These are phyloP conservation scores for Fusarium protoensiforme DNA, from an alignment of 2,329 filamentous ascomycete genomes.

Conservation along the genomic window DNA sequence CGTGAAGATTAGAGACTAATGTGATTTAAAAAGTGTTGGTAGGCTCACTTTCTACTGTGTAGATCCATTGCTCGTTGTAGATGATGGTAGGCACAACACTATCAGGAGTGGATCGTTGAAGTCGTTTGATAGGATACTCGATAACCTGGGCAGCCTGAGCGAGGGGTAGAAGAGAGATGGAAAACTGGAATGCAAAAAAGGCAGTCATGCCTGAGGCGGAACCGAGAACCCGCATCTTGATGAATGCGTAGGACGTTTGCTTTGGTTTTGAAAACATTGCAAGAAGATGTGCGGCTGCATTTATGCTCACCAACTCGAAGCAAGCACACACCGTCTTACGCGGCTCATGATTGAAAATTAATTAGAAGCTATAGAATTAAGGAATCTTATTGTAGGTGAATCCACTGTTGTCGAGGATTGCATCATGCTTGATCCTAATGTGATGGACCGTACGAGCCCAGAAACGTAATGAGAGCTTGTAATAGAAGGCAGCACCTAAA, in stretches of 20 bases:
- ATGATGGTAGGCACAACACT: neutral
- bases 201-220: neutral
- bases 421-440: neutral
- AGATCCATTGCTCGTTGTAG: neutral
- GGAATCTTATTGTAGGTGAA: neutral
- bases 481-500: neutral
- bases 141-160: neutral
- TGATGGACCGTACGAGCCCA: neutral
- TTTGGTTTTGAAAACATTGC: neutral
- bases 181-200: neutral
- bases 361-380: neutral
- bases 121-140: neutral
- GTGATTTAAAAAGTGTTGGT: fast-evolving
- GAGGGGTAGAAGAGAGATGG: neutral
- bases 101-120: neutral
- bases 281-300: neutral
- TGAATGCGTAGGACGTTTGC: neutral
- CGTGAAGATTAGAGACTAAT: neutral
- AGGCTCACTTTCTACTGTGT: neutral
- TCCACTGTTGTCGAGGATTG: neutral
- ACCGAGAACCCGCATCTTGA: neutral
- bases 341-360: neutral
- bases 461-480: neutral
- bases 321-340: neutral
- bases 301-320: neutral